Base-by-base conservation (phyloP, 306 rosid species). In the Inga laurina region DNA sequence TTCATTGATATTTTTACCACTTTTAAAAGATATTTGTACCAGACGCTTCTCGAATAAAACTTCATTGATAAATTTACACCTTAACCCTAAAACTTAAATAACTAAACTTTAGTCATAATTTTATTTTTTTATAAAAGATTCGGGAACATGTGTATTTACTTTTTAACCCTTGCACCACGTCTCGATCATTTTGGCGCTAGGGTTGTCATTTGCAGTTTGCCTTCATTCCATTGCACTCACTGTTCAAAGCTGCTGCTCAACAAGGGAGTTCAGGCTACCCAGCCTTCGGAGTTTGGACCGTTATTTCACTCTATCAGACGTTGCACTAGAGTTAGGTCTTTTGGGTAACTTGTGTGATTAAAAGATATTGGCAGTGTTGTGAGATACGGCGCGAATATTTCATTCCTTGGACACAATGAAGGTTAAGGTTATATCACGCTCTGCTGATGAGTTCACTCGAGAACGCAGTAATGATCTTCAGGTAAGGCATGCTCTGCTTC, bases 381-480 rank as follows among this genome's bases (percentile, higher is more conserved):
- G 35, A 48, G 52, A n/a, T 41, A n/a, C 21, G 35, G 9, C 8
- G 37, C 22, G 76, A 72, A 12, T 24, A 14, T 72, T 46, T 45
- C 22, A 7, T 46, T 46, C 39, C 39, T 46, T 24, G 43, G 8
- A 61, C 73, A 61, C 64, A 24, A 94, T 93, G 99, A 93, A 87
- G 88, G 91, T 95, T 81, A 96, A 96, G 85, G 97, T 92, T 39
- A 90, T 96, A 79, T 94, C 97, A 13, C 98, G 99, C 61, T 90
- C 97, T 43, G 76, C 88, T 0, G 99, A 94, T 22, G 99, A 94
- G 24, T 91, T 88, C 87, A 96, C 98, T 1, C 90, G 95, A 45
- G 99, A 96, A 84, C 91, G 99, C 79, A 93, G 99, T 83, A 89
- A 93, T 51, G 99, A 96, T 76, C 97, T 96, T 72, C 99, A 93